Base-by-base conservation (phyloP, 2,329 filamentous ascomycete species). In the Diaporthe sp. region DNA sequence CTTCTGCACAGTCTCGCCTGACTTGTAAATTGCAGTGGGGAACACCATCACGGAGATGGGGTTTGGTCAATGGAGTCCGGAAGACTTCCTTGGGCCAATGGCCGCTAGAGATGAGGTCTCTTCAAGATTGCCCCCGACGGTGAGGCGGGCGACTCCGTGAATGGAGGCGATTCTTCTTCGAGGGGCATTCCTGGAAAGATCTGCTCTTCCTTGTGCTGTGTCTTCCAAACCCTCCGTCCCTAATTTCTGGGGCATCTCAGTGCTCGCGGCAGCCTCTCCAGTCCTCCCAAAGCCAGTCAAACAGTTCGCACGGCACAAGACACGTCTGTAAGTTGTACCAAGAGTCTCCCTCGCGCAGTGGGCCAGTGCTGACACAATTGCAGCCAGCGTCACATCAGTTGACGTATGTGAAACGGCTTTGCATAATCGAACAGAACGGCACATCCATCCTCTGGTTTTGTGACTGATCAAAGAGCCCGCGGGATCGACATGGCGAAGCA, bases 1-100 rank as follows among this genome's bases (percentile, higher is more conserved):
- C 71, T 73, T 73, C 71, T 72, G 57, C 57, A 37, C n/a, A 42
- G 37, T 28, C 55, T 72, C 57, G 17, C 25, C 71, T 62, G 39
- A 58, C 17, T 61, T 55, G 25, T 15, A 65, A 65, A 55, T 73
- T 65, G 71, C 19, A 37, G 71, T 73, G 71, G 71, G 46, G 58
- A 73, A 46, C 46, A 57, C 58, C 39, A 57, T 73, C 58, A 37
- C 31, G 71, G 57, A 37, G n/a, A 55, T 19, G 37, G 7, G 22
- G 71, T 65, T 44, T 65, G 71, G 57, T 25, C n/a, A 15, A 51
- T 55, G 46, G 58, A 34, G 34, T 44, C 31, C 8, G 44, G 44
- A 65, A 55, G 28, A 37, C 46, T 6, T 62, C 28, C 44, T 53
- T 12, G 28, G 57, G 34, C 57, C 34, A 65, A 65, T 65, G 34